These are phyloP conservation scores for Phytophthora pistaciae DNA, from an alignment of 352 stramenopile genomes.

Conservation along the genomic window DNA sequence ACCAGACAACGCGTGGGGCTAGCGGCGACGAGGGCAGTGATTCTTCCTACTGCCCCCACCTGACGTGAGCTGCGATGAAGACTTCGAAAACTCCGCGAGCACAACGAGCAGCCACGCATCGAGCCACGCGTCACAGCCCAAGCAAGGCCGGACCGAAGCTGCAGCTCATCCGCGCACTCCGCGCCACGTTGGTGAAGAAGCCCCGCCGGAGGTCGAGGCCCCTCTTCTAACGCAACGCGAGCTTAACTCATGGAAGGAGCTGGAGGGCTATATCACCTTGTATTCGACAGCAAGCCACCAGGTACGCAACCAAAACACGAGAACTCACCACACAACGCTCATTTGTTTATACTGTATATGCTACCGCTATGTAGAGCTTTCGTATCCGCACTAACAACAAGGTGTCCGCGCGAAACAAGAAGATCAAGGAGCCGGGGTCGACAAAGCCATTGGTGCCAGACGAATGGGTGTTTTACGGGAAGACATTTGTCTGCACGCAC, in stretches of 20 bases:
- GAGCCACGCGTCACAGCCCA: not conserved
- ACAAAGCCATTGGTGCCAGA: slow-evolving; percentile 2
- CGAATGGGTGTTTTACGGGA: slow-evolving; percentile 15
- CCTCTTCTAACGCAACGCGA: not conserved
- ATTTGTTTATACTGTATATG: not conserved
- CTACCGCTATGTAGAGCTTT: not conserved
- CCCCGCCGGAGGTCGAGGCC: not conserved
- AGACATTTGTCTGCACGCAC: slow-evolving; percentile 24
- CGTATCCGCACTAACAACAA: slow-evolving; percentile 18
- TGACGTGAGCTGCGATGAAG: not conserved
- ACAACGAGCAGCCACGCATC: no score
- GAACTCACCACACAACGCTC: not conserved
- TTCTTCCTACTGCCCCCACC: not conserved
- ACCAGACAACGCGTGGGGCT: not conserved
- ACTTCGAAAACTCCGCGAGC: not conserved
- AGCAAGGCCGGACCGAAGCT: not conserved
- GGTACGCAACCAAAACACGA: not conserved
- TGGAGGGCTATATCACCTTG: not conserved
- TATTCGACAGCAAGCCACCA: slow-evolving; percentile 9
- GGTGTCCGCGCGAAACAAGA: slow-evolving; percentile 6
- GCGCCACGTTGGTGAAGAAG: not conserved
- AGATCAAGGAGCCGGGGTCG: not conserved
- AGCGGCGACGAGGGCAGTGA: not conserved
- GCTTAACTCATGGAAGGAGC: slow-evolving; percentile 2
- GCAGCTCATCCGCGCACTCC: not conserved